These are phyloP conservation scores for Mycena pura DNA, from an alignment of 768 basidiomycete genomes.

Conservation along the genomic window DNA sequence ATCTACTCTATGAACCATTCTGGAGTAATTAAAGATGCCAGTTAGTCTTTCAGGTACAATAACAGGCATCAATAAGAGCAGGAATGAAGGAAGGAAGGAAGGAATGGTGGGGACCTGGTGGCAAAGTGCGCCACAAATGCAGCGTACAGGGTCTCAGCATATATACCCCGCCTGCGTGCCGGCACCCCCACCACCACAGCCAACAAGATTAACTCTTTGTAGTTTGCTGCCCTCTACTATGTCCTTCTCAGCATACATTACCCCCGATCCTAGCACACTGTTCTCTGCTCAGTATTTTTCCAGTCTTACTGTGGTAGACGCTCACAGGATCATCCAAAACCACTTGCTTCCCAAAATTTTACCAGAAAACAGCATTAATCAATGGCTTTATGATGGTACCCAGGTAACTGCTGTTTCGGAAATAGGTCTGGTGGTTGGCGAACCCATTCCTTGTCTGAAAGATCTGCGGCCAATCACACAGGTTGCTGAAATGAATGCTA, in stretches of 20 bases:
- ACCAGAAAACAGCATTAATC: neutral
- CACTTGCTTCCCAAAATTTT: neutral
- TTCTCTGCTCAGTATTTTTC: neutral
- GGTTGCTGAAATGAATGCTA: too few relatives aligned
- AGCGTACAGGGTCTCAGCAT: too few relatives aligned
- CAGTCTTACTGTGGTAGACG: neutral
- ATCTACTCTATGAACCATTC: too few relatives aligned
- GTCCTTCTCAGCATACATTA: neutral
- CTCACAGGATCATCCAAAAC: neutral
- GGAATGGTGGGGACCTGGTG: too few relatives aligned
- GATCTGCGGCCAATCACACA: neutral
- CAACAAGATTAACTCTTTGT: too few relatives aligned
- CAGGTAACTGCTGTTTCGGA: neutral
- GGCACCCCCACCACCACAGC: too few relatives aligned
- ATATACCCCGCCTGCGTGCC: too few relatives aligned
- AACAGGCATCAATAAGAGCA: too few relatives aligned
- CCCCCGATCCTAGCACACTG: neutral
- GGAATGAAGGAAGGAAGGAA: too few relatives aligned
- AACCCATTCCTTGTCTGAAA: neutral
- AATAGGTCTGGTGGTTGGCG: neutral
- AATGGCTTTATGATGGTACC: neutral
- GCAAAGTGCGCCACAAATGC: too few relatives aligned
- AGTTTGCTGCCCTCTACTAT: neutral
- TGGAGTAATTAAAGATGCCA: too few relatives aligned
- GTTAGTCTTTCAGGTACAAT: too few relatives aligned